A percentile compares a stretch with the other conserved stretches of the same genome.
Conservation (phyloP, 2,329 filamentous ascomycete species). For the Claviceps africana region DNA sequence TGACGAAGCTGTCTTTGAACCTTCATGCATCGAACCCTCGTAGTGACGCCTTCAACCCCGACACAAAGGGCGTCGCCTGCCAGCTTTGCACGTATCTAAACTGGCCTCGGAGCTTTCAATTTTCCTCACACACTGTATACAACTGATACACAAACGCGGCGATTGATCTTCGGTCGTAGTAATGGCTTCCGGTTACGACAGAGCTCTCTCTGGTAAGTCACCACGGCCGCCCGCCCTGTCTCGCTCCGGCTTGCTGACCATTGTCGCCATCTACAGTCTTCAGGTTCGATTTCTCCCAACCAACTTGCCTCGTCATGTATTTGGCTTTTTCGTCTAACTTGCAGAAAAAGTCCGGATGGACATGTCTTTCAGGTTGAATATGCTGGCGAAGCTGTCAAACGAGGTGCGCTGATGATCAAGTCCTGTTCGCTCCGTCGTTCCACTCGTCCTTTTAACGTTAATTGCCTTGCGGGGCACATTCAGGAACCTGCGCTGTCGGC, state of each 20-base stretch:
- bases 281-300: conserved; percentile 37
- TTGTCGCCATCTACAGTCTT: conserved; percentile 55
- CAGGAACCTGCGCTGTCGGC: conserved; percentile 92
- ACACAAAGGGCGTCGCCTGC: conserved; percentile 1
- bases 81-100: background rate
- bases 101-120: background rate
- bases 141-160: background rate
- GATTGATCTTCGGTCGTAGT: conserved; percentile 3
- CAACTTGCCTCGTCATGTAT: no score
- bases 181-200: conserved; percentile 94
- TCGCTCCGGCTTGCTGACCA: conserved; percentile 10
- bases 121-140: background rate
- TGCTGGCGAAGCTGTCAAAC: conserved; percentile 94
- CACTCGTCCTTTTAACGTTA: conserved; percentile 6
- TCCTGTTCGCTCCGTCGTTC: conserved; percentile 5
- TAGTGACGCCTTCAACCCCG: conserved; percentile 1
- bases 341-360: conserved; percentile 74
- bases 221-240: conserved; percentile 6
- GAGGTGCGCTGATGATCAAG: conserved; percentile 46
- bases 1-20: conserved; percentile 23
- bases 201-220: conserved; percentile 90
- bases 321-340: conserved; percentile 26
- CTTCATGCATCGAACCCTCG: background rate
- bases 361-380: conserved; percentile 99
- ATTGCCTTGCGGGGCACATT: background rate